Conservation (phyloP, 2,329 filamentous ascomycete genomes). For the Aureobasidium sp. region DNA sequence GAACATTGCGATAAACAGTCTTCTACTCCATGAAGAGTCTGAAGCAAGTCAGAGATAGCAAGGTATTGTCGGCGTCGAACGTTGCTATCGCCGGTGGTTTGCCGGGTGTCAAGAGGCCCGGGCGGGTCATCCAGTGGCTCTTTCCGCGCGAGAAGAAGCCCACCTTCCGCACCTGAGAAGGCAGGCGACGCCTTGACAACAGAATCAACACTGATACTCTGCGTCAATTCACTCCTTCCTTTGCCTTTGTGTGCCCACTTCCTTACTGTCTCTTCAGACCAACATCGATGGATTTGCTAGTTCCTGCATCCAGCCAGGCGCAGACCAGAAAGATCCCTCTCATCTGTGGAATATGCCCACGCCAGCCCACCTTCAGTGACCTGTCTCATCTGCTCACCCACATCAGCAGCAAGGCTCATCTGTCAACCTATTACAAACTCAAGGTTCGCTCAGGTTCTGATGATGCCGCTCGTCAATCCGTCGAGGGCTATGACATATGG, state of each 20-base stretch:
- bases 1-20: not conserved
- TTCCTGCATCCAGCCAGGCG: not conserved
- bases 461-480: constrained; percentile 46
- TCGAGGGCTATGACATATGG: constrained; percentile 70
- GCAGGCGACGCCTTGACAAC: not conserved
- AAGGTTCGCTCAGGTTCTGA: constrained; percentile 63
- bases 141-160: not conserved
- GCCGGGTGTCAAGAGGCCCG: not conserved
- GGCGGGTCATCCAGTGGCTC: not conserved
- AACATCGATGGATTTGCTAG: not conserved
- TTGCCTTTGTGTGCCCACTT: not conserved
- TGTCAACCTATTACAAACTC: constrained; percentile 74
- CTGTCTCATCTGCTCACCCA: constrained; percentile 88
- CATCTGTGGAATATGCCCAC: constrained; percentile 75
- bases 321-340: constrained; percentile 43
- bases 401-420: constrained; percentile 83
- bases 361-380: constrained; percentile 74
- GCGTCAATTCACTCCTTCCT: constrained; percentile 5
- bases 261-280: not conserved
- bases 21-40: not conserved
- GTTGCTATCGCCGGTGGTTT: not conserved
- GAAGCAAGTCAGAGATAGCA: not conserved
- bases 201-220: not conserved
- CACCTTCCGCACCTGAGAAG: not conserved
- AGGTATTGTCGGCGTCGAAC: not conserved